Percentiles rank a stretch among this genome's conserved stretches.
Evolutionary conservation across 805 yeast species (phyloP).

Genomic region (Saturnispora saitoi): DNA sequence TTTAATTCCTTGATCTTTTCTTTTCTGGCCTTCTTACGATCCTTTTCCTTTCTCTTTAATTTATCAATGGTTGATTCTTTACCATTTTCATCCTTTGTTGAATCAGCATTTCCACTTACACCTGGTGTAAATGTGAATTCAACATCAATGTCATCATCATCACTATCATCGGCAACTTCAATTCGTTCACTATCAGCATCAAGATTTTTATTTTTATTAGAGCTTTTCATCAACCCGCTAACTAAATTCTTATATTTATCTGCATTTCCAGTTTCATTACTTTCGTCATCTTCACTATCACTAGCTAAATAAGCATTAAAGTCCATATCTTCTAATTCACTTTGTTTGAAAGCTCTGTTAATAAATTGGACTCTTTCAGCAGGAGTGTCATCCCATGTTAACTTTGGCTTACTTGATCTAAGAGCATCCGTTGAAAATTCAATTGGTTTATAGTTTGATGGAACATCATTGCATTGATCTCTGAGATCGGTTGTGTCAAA

Average conservation of each 20-base stretch:
- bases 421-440: constrained; percentile 87
- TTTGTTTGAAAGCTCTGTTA: constrained; percentile 73
- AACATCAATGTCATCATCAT: constrained; percentile 69
- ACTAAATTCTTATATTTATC: constrained; percentile 4
- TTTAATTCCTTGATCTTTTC: constrained; percentile 61
- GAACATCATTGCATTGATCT: constrained; percentile 65
- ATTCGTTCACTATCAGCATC: constrained; percentile 10
- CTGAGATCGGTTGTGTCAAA: constrained; percentile 64
- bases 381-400: constrained; percentile 99
- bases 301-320: constrained; percentile 87
- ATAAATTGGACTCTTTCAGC: constrained; percentile 73
- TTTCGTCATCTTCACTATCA: constrained; percentile 53
- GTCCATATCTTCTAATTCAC: constrained; percentile 86
- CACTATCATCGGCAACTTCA: constrained; percentile 21
- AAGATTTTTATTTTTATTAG: not conserved
- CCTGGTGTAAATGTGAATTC: constrained; percentile 95
- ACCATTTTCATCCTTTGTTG: constrained; percentile 29
- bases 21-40: constrained; percentile 79
- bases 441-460: constrained; percentile 71
- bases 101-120: constrained; percentile 37
- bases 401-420: constrained; percentile 90
- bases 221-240: not conserved
- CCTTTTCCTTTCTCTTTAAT: constrained; percentile 82
- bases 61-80: constrained; percentile 60
- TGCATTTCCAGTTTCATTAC: not conserved